Conservation (phyloP, 805 yeast genomes). For the Candida gorgasii region DNA sequence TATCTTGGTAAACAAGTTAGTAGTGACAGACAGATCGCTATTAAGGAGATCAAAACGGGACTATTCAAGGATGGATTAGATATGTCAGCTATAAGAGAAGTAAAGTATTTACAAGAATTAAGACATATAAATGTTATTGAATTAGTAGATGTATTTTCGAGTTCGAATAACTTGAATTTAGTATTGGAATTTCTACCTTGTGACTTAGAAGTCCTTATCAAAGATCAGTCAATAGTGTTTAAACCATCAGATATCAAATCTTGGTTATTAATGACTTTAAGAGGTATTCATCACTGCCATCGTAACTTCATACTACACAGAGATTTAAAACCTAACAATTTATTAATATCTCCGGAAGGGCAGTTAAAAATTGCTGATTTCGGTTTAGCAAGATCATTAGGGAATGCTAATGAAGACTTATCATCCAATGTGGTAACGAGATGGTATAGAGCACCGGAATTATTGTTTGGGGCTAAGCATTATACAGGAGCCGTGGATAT, state of each 20-base stretch:
- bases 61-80: conserved; percentile 95
- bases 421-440: conserved; percentile 95
- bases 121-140: conserved; percentile 76
- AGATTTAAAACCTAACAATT: conserved; percentile 90
- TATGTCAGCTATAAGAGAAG: conserved; percentile 95
- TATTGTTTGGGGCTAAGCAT: conserved; percentile 86
- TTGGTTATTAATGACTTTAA: conserved; percentile 90
- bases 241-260: conserved; percentile 85
- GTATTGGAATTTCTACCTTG: conserved; percentile 89
- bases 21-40: conserved; percentile 67
- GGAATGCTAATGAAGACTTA: conserved; percentile 68
- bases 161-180: conserved; percentile 65
- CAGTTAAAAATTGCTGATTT: conserved; percentile 94
- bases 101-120: conserved; percentile 82
- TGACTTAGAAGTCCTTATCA: conserved; percentile 86
- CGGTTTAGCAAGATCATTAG: conserved; percentile 87
- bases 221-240: conserved; percentile 74
- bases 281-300: conserved; percentile 96
- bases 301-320: conserved; percentile 87
- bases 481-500: conserved; percentile 69
- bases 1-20: conserved; percentile 73
- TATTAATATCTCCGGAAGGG: conserved; percentile 84
- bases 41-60: conserved; percentile 93
- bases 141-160: conserved; percentile 81
- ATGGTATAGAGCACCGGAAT: conserved; percentile 96